These are phyloP conservation scores for Fusarium sp. DNA, from an alignment of 2,329 filamentous ascomycete species.

Conservation along the genomic window DNA sequence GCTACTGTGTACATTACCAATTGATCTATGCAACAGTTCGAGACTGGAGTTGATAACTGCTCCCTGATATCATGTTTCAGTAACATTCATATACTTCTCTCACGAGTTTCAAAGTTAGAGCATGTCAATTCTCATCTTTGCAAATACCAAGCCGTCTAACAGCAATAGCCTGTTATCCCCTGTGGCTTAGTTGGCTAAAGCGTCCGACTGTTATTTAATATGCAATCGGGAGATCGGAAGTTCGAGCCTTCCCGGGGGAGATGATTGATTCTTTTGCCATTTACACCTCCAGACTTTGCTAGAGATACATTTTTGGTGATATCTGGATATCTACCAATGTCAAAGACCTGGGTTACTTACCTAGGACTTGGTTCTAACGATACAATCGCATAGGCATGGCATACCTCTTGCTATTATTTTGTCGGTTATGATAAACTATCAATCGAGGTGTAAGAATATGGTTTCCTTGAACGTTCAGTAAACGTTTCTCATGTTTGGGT, in stretches of 20 bases:
- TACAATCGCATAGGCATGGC: neutral
- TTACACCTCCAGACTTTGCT: neutral
- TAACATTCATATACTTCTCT: no score
- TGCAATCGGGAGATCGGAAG: conserved; percentile 50
- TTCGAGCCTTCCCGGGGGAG: conserved; percentile 50
- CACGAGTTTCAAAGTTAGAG: no score
- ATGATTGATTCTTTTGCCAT: neutral
- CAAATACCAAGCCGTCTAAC: neutral
- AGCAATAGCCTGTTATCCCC: neutral
- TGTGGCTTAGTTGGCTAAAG: conserved; percentile 15
- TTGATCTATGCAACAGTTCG: neutral
- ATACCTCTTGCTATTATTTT: neutral
- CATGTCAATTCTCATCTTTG: neutral
- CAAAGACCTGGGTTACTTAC: neutral
- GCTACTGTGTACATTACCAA: neutral
- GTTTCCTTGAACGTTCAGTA: neutral
- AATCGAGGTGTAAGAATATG: neutral
- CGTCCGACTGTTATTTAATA: conserved; percentile 44
- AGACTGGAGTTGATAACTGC: neutral
- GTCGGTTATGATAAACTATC: neutral
- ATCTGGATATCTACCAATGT: neutral
- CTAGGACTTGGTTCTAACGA: neutral
- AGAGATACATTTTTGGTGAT: neutral
- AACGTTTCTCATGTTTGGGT: neutral
- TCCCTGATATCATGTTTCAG: neutral